phyloP scores from a whole-genome alignment of 2,329 filamentous ascomycete genomes.

The Colletotrichum ledebouriae region DNA sequence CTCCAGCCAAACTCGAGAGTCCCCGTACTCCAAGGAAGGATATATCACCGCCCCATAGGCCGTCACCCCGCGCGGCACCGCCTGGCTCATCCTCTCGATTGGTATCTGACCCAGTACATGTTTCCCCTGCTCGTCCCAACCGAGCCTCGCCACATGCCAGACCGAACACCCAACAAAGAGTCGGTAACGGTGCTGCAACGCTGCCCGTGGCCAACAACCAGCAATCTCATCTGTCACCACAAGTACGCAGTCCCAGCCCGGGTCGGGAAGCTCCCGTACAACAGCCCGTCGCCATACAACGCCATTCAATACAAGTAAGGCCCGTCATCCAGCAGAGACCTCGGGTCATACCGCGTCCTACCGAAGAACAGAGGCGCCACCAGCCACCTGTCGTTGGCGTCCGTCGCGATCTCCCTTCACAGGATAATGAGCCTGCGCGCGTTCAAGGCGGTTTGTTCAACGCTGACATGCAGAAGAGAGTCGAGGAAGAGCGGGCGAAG shows the following conservation, averaged over 20 bases:
- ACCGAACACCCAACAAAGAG: no score
- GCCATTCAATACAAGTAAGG: no score
- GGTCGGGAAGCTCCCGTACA: no score
- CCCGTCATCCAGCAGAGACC: background rate
- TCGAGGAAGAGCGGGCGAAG: conserved; percentile 17
- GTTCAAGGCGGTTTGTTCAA: conserved; percentile 8
- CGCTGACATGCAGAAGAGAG: conserved; percentile 3
- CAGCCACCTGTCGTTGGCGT: no score
- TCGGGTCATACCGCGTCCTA: background rate
- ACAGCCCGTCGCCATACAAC: no score
- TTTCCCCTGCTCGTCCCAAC: background rate
- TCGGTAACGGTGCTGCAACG: no score
- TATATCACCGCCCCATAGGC: background rate
- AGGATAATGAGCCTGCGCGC: background rate
- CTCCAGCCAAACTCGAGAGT: background rate
- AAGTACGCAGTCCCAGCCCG: no score
- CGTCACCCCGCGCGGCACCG: conserved; percentile 2
- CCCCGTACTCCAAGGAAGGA: conserved; percentile 22
- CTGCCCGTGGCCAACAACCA: no score
- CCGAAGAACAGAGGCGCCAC: background rate
- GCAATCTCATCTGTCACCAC: no score
- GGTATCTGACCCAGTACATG: background rate
- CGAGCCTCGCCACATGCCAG: no score
- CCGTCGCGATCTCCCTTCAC: background rate
- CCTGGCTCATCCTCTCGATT: background rate